Conservation (phyloP, 306 rosid genomes). For the Rosa persica region DNA sequence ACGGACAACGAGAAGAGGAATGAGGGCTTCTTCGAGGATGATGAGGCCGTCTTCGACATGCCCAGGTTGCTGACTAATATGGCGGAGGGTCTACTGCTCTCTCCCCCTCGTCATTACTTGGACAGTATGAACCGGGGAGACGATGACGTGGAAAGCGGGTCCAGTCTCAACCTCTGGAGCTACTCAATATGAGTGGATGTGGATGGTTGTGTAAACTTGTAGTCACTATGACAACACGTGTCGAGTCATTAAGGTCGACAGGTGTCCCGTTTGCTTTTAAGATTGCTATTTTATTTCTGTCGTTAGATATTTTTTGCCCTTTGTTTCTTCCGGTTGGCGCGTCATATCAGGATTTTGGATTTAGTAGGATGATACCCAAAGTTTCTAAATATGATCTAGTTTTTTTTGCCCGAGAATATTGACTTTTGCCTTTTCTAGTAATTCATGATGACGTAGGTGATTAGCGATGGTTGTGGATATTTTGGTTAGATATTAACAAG, state of each 20-base stretch:
- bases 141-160: conserved; percentile 25
- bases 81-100: conserved; percentile 58
- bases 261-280: not conserved
- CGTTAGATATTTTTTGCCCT: too few relatives aligned
- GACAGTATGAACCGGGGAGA: not conserved
- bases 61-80: conserved; percentile 39
- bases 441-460: too few relatives aligned
- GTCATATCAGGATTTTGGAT: too few relatives aligned
- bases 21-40: conserved; percentile 27
- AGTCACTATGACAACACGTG: not conserved
- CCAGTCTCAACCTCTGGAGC: conserved; percentile 13
- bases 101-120: conserved; percentile 29
- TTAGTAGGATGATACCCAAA: too few relatives aligned
- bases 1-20: not conserved
- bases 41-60: conserved; percentile 33
- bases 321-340: not conserved
- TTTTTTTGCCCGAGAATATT: too few relatives aligned
- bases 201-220: not conserved
- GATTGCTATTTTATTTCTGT: not conserved
- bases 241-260: not conserved
- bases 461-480: too few relatives aligned
- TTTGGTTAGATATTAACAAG: too few relatives aligned
- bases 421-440: too few relatives aligned
- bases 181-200: not conserved
- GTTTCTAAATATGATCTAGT: too few relatives aligned